phyloP scores from a whole-genome alignment of 192 early-diverging fungal genomes.

The Geranomyces variabilis region DNA sequence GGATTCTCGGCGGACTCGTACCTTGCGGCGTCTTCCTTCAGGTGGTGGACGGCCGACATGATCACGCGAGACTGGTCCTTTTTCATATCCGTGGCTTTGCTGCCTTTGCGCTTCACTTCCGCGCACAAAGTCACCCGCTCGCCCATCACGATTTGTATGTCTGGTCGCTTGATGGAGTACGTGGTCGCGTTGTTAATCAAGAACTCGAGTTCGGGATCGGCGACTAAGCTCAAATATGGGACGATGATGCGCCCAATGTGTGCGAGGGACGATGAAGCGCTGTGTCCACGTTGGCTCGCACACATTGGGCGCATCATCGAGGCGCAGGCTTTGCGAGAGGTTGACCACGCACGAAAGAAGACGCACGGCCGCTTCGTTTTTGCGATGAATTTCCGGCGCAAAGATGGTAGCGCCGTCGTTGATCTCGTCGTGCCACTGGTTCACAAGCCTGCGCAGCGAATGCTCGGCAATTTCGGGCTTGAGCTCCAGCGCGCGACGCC shows the following conservation, averaged over 20 bases:
- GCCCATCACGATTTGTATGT: neutral
- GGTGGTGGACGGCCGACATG: neutral
- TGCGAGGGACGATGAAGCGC: no score
- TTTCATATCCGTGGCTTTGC: conserved; percentile 1
- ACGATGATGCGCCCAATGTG: neutral
- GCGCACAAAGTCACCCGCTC: neutral
- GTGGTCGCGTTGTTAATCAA: neutral
- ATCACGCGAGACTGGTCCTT: conserved; percentile 1
- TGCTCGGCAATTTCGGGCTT: no score
- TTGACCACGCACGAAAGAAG: neutral
- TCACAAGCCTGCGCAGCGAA: no score
- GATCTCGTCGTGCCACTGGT: neutral
- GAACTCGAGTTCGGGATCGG: neutral
- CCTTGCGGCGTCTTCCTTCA: no score
- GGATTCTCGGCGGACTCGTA: no score
- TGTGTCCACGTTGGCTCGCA: conserved; percentile 6
- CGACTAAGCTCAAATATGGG: conserved; percentile 2
- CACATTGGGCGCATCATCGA: conserved; percentile 4
- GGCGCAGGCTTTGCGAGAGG: neutral
- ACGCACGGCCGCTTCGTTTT: neutral
- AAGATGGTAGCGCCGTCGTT: neutral
- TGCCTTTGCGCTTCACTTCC: conserved; percentile 4
- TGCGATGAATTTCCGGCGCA: conserved; percentile 4
- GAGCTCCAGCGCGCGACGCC: no score
- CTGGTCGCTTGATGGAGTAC: conserved; percentile 6